Conservation (phyloP, 2,329 filamentous ascomycete genomes). For the Pseudofabraea citricarpa region DNA sequence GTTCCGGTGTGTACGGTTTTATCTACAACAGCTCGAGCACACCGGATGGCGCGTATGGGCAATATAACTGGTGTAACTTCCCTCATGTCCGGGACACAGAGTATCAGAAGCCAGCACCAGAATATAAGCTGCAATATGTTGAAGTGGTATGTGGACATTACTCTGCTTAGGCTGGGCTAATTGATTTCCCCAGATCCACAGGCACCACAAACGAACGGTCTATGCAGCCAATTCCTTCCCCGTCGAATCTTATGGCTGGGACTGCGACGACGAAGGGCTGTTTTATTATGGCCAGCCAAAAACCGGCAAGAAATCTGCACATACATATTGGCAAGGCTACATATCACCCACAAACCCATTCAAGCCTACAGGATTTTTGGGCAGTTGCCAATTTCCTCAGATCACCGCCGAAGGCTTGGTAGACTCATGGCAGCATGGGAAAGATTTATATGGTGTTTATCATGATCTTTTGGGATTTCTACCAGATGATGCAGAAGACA, state of each 20-base stretch:
- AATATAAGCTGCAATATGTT: slow-evolving; percentile 68
- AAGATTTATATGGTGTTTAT: slow-evolving; percentile 75
- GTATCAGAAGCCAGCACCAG: slow-evolving; percentile 49
- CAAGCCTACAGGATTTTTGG: slow-evolving; percentile 59
- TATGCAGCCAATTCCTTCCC: slow-evolving; percentile 77
- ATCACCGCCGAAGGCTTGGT: slow-evolving; percentile 67
- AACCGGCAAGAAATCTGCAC: slow-evolving; percentile 42
- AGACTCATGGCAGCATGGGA: slow-evolving; percentile 71
- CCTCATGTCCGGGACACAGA: slow-evolving; percentile 68
- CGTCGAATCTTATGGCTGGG: slow-evolving; percentile 65
- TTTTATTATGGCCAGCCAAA: slow-evolving; percentile 64
- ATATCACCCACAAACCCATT: slow-evolving; percentile 63
- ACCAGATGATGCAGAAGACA: slow-evolving; percentile 41
- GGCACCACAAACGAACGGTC: slow-evolving; percentile 80
- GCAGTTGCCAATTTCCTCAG: slow-evolving; percentile 77
- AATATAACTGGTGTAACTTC: slow-evolving; percentile 82
- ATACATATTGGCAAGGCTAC: slow-evolving; percentile 62
- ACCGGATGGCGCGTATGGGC: slow-evolving; percentile 51
- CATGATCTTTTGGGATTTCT: slow-evolving; percentile 64
- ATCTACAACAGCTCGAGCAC: slow-evolving; percentile 64
- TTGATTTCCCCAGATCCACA: slow-evolving; percentile 51
- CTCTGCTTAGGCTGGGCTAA: not conserved
- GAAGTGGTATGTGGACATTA: slow-evolving; percentile 55
- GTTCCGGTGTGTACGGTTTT: slow-evolving; percentile 65
- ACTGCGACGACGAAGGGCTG: slow-evolving; percentile 65